Conservation (phyloP, 1,284 basidiomycete species). For the Porogramme epimiltina region DNA sequence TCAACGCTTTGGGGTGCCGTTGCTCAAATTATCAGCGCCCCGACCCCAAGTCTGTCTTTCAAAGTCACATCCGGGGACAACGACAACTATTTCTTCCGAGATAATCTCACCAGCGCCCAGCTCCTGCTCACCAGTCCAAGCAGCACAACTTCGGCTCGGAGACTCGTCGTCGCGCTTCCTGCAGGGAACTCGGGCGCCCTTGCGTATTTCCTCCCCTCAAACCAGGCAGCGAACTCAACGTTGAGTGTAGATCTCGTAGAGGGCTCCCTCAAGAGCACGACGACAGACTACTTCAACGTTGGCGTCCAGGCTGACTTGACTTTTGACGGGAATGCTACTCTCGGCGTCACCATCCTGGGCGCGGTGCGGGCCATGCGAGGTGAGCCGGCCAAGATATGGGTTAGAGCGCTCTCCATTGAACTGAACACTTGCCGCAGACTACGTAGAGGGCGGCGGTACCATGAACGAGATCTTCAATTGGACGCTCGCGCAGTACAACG, state of each 20-base stretch:
- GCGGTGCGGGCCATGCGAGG: conserved; percentile 41
- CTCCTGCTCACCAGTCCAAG: conserved; percentile 38
- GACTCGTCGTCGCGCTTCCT: conserved; percentile 43
- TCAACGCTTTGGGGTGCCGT: neutral
- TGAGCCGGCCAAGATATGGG: conserved; percentile 11
- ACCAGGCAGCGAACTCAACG: conserved; percentile 16
- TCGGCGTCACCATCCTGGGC: conserved; percentile 43
- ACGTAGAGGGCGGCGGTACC: conserved; percentile 34
- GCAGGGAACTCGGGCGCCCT: conserved; percentile 43
- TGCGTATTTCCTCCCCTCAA: conserved; percentile 37
- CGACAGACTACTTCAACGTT: conserved; percentile 35
- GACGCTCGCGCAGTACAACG: conserved; percentile 37
- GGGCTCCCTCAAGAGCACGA: conserved; percentile 25
- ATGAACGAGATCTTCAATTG: conserved; percentile 46
- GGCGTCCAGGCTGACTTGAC: conserved; percentile 39
- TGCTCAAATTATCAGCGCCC: conserved; percentile 2
- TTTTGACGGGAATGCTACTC: conserved; percentile 35
- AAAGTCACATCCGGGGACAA: conserved; percentile 34
- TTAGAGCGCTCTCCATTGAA: neutral
- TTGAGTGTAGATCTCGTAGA: conserved; percentile 21
- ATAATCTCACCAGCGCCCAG: conserved; percentile 40
- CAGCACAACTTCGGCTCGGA: conserved; percentile 24
- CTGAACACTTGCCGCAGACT: conserved; percentile 7
- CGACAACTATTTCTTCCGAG: conserved; percentile 45
- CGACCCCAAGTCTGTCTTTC: conserved; percentile 17